A percentile compares a stretch with the other conserved stretches of the same genome.
Evolutionary conservation across 2,329 filamentous ascomycete species (phyloP).

Genomic region (Colletotrichum eremochloae): DNA sequence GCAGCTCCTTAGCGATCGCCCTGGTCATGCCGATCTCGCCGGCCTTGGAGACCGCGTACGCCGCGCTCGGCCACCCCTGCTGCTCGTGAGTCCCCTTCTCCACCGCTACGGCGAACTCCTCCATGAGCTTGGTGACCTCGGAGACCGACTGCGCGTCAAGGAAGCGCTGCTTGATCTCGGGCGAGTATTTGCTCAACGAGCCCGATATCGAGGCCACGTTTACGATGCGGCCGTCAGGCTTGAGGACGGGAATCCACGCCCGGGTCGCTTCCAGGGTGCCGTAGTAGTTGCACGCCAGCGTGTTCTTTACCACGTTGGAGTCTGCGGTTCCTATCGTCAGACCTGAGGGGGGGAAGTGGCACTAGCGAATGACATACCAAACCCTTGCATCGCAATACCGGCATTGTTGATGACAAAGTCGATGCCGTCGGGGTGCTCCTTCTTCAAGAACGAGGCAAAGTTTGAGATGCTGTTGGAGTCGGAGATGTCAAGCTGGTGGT

Average conservation of each 20-base stretch:
- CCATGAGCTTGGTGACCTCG: slow-evolving; percentile 62
- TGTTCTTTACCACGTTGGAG: slow-evolving; percentile 60
- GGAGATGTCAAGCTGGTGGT: slow-evolving; percentile 62
- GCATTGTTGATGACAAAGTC: slow-evolving; percentile 69
- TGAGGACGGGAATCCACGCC: slow-evolving; percentile 60
- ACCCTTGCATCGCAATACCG: slow-evolving; percentile 61
- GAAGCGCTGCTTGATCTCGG: slow-evolving; percentile 58
- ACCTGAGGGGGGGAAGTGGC: neutral
- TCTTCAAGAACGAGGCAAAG: slow-evolving; percentile 57
- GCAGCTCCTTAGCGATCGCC: slow-evolving; percentile 52
- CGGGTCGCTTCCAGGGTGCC: slow-evolving; percentile 61
- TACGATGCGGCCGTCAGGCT: slow-evolving; percentile 59
- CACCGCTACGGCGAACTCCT: slow-evolving; percentile 61
- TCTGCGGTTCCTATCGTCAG: slow-evolving; percentile 10
- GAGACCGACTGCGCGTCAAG: slow-evolving; percentile 52
- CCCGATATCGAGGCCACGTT: slow-evolving; percentile 63
- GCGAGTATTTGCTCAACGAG: slow-evolving; percentile 61
- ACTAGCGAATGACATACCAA: slow-evolving; percentile 48
- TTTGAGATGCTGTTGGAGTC: slow-evolving; percentile 57
- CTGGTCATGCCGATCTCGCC: slow-evolving; percentile 58
- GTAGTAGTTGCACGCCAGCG: slow-evolving; percentile 65
- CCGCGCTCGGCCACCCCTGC: slow-evolving; percentile 62
- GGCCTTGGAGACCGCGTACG: slow-evolving; percentile 62
- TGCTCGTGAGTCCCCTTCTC: slow-evolving; percentile 59
- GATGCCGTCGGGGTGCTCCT: slow-evolving; percentile 61